Evolutionary conservation across 805 yeast genomes (phyloP), one percentile per base, ranked within the genome.

Genomic region (Metschnikowia reukaufii): DNA sequence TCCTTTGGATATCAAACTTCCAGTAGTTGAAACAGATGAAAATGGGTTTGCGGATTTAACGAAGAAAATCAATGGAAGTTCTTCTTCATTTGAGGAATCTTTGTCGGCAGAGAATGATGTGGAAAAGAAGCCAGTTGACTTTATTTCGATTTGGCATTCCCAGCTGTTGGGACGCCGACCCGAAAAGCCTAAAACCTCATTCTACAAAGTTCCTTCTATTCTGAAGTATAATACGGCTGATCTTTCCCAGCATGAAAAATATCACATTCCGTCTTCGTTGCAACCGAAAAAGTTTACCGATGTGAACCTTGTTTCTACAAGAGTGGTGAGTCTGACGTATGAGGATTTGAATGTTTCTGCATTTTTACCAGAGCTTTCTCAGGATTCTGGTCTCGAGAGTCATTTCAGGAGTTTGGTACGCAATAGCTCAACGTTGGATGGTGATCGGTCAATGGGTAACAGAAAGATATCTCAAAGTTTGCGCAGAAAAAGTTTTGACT

Each of bases 331-430:
- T 53, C 72, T 78, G 21, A 69, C 69, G 17, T 57, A 62, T 49
- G 73, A 71, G 41, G 78, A 73, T 36, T 54, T 74, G 23, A 59
- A 75, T 25, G 68, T 68, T 1, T 70, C 72, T 18, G 64, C 68
- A 46, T 64, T 70, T 34, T 63, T 78, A 41, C 82, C 82, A 4
- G 78, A 78, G 49, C 41, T 76, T 21, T 70, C 79, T 1, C 68
- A 67, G 30, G 77, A 75, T 36, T 76, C 81, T 2, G 81, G 77
- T 13, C 72, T 77, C 57, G 79, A 68, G 39, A 61, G 62, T 39
- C 76, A 74, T 37, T 75, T 77, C 56, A 61, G 62, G 23, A 63
- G 63, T 16, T 64, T 73, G 36, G 34, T 46, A 10, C 29, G 30
- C 17, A 27, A 41, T 12, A 19, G 35, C 16, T 16, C 41, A 2